Base-by-base conservation (phyloP, 2,329 filamentous ascomycete genomes). In the Neospermospora avenae region DNA sequence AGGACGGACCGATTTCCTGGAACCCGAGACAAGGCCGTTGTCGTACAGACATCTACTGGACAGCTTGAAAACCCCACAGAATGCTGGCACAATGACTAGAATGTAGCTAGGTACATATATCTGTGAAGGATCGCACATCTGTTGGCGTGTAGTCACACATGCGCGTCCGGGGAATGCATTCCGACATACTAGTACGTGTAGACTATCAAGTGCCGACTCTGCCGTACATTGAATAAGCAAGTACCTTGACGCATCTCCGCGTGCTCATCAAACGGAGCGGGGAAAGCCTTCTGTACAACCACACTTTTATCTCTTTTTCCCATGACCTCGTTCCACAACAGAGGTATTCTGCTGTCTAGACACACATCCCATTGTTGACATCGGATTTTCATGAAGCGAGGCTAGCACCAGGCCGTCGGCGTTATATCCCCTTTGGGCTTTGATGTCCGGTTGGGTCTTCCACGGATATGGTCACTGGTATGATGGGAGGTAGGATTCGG, bases 1-100 rank as follows among this genome's bases (percentile, higher is more conserved):
- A 51, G 46, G 46, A 51, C 31, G 46, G 46, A 51, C 46, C 46
- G 46, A 51, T 51, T 51, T 24, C 31, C 46, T 51, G 46, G 46
- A 51, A 22, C 46, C n/a, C 28, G 46, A 37, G n/a, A 34, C 46
- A 20, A n/a, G 5, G 8, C 16, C 28, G 46, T 37, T 31, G 31
- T 37, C 7, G 18, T 37, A n/a, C 28, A 34, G 14, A 42, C 39
- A 11, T 4, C n/a, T 8, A 22, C n/a, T 11, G 2, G 20, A 14
- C 46, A 7, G 10, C 22, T 37, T 7, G 18, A 24, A 31, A 8
- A 22, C 7, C 10, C 4, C 20, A 4, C n/a, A 2, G 39, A 7
- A 8, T 42, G n/a, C 14, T n/a, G 39, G 5, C 39, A 18, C 14
- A 4, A 6, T 41, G 39, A n/a, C 39, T 10, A 10, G 28, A 10